Evolutionary conservation across 495 filamentous ascomycete genomes (phyloP), one percentile per base, ranked within the genome.

Genomic region (Paragyromitra xinjiangensis): DNA sequence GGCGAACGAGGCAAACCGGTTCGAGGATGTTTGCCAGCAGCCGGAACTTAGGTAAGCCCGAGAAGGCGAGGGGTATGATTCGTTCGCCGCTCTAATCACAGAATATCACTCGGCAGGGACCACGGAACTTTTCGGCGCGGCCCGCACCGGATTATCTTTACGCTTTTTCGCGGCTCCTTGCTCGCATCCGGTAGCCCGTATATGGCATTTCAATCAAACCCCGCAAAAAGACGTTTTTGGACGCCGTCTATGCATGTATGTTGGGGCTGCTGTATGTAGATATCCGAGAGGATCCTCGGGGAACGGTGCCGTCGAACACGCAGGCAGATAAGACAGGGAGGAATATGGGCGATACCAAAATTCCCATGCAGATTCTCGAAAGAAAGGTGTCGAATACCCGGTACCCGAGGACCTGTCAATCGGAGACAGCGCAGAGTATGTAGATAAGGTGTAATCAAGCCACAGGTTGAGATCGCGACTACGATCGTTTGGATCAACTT

Each of bases 181-280:
- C 44, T 59, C 65, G 19, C 53, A 39, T 69, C 40, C 5, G 39
- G 29, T 26, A 26, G 19, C 66, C 64, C n/a, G 55, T 34, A 68
- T n/a, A 8, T 69, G 42, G 42, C 4, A 48, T 76, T 76, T 37
- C 37, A 65, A 73, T 73, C 14, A 66, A 73, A 63, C 61, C 59
- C 53, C 58, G 11, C 61, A 73, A 65, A 42, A 19, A 9, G 39
- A n/a, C 26, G 22, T 14, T 64, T 64, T 42, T 24, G 44, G 29
- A 40, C 61, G 9, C 11, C 61, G 22, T 26, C 50, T 14, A 61
- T 61, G 51, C 66, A 56, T 69, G 22, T 11, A 70, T 42, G 34
- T 42, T 12, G 19, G 22, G n/a, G 29, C 22, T 26, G 16, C 37
- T 40, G 8, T 8, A 62, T 62, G 37, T 19, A 19, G 59, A 14